Conservation (phyloP, 768 basidiomycete genomes). For the Holtermanniella nyarrowii region DNA sequence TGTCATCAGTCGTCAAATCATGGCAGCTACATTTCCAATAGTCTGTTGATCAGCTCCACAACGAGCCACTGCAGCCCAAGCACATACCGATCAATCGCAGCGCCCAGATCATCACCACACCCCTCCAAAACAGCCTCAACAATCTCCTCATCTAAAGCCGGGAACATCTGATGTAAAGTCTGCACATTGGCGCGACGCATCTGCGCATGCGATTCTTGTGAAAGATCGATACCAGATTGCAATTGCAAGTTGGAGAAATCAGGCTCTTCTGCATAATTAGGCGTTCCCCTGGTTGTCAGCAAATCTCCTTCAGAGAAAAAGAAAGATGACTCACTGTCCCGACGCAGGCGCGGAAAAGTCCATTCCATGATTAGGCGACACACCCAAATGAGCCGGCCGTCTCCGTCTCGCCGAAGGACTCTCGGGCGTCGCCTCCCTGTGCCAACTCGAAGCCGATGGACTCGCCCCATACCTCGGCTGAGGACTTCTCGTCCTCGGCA, state of each 20-base stretch:
- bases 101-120: constrained; percentile 75
- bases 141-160: constrained; percentile 66
- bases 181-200: constrained; percentile 51
- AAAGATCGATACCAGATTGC: constrained; percentile 50
- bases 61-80: neutral
- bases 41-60: neutral
- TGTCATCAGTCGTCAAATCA: neutral
- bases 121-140: constrained; percentile 83
- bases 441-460: neutral
- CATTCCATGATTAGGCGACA: neutral
- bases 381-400: neutral
- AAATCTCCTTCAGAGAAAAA: no score
- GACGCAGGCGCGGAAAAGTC: neutral
- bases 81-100: constrained; percentile 59
- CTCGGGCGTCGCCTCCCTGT: neutral
- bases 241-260: constrained; percentile 43
- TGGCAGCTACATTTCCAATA: constrained; percentile 26
- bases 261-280: constrained; percentile 9
- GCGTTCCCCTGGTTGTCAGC: no score
- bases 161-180: constrained; percentile 83
- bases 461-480: neutral
- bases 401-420: neutral
- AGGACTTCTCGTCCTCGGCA: neutral
- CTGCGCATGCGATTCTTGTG: constrained; percentile 60
- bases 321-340: neutral